phyloP scores from a whole-genome alignment of 2,329 filamentous ascomycete species.

The Talaromyces sp. region DNA sequence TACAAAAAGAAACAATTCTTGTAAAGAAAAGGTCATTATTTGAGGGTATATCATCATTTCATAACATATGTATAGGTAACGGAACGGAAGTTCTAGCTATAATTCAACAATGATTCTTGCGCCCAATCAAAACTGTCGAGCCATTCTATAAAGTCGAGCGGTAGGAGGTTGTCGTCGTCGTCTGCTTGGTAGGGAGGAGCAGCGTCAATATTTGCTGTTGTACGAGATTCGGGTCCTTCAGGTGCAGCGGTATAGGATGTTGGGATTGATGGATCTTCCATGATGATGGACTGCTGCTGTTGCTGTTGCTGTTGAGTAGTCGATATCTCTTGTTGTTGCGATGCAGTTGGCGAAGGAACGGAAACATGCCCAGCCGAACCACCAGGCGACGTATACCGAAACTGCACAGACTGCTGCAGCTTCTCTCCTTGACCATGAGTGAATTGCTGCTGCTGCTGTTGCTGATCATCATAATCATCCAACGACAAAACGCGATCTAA shows the following conservation, averaged over 20 bases:
- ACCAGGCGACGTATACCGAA: neutral
- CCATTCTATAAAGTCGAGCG: constrained; percentile 16
- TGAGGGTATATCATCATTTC: no score
- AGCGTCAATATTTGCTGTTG: no score
- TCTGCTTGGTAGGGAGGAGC: neutral
- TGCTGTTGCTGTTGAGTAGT: neutral
- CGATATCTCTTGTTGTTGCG: neutral
- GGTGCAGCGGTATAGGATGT: neutral
- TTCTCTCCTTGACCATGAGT: neutral
- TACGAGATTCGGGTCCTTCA: neutral
- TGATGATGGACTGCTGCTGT: neutral
- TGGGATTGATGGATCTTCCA: neutral
- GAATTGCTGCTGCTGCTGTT: neutral
- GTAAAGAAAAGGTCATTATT: no score
- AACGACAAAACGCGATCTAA: constrained; percentile 17
- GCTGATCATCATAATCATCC: neutral
- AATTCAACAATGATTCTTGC: constrained; percentile 16
- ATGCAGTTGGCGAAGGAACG: neutral
- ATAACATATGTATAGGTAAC: no score
- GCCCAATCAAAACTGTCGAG: constrained; percentile 19
- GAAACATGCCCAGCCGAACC: neutral
- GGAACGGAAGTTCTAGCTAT: constrained; percentile 3
- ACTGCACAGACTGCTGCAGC: neutral
- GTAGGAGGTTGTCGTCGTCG: constrained; percentile 2
- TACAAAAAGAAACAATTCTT: no score